Evolutionary conservation across 116 monocot species (phyloP).

Genomic region (Zostera marina): DNA sequence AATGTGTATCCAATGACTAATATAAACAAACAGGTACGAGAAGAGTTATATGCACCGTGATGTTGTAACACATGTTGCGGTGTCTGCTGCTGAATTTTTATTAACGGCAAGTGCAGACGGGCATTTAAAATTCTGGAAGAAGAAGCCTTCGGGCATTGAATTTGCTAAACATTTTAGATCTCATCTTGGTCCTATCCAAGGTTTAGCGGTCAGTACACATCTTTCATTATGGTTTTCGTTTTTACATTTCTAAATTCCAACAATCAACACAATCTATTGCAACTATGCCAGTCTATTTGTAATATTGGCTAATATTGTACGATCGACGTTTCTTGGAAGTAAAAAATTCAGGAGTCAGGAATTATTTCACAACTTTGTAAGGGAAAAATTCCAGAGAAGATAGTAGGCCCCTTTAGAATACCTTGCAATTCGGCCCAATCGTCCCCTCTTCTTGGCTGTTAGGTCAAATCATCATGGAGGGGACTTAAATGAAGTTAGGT

Average conservation of each 20-base stretch:
- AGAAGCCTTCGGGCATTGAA: slow-evolving; percentile 81
- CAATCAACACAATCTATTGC: too few species aligned
- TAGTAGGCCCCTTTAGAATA: too few species aligned
- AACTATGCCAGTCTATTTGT: too few species aligned
- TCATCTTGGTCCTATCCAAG: slow-evolving; percentile 96
- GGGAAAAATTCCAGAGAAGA: too few species aligned
- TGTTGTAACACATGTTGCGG: slow-evolving; percentile 90
- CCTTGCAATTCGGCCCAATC: too few species aligned
- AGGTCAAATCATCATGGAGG: too few species aligned
- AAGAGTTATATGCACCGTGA: slow-evolving; percentile 99
- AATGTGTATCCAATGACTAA: not conserved
- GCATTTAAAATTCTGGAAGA: slow-evolving; percentile 98
- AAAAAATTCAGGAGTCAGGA: too few species aligned
- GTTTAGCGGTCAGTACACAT: slow-evolving; percentile 40
- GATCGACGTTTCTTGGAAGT: too few species aligned
- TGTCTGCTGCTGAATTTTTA: slow-evolving; percentile 80
- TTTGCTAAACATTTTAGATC: slow-evolving; percentile 97
- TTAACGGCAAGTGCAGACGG: slow-evolving; percentile 89
- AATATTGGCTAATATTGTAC: too few species aligned
- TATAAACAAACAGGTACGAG: slow-evolving; percentile 57
- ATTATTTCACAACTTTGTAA: too few species aligned
- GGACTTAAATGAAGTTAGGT: too few species aligned
- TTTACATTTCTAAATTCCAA: slow-evolving; percentile 1
- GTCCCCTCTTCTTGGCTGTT: too few species aligned
- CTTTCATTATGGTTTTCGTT: not conserved